phyloP scores from a whole-genome alignment of 352 stramenopile genomes.

The Pythium guiyangense region DNA sequence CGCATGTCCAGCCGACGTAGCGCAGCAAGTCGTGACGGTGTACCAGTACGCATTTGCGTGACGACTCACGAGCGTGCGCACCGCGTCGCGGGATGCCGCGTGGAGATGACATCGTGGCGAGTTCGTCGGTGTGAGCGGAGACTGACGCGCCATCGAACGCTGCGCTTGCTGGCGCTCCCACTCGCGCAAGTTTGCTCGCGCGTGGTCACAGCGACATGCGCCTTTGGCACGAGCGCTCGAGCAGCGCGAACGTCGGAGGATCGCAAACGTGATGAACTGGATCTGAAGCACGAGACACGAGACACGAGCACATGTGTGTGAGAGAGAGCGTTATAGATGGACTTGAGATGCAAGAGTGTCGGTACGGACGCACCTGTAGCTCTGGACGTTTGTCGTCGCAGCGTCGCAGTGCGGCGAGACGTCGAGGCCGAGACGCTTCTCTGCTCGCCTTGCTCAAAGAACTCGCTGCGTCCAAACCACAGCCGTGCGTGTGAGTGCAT shows the following conservation, averaged over 20 bases:
- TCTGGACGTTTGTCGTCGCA: constrained; percentile 14
- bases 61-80: neutral
- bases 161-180: constrained; percentile 13
- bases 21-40: neutral
- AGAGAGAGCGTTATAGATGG: neutral
- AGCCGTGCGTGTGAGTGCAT: neutral
- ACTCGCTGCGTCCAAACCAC: constrained; percentile 16
- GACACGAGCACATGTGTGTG: neutral
- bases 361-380: constrained; percentile 7
- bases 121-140: no score
- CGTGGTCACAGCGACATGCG: constrained; percentile 7
- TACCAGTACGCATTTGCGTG: neutral
- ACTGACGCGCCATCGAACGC: no score
- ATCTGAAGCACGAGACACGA: constrained; percentile 10
- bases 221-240: constrained; percentile 13
- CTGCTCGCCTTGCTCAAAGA: constrained; percentile 23
- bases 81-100: neutral
- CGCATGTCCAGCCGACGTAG: neutral
- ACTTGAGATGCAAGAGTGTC: neutral
- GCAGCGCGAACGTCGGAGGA: constrained; percentile 21
- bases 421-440: constrained; percentile 14
- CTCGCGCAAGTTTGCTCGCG: constrained; percentile 11
- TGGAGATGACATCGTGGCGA: no score
- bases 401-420: constrained; percentile 20
- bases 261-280: constrained; percentile 22